Base-by-base conservation (phyloP, 2,329 filamentous ascomycete species). In the Fusarium aywerte region DNA sequence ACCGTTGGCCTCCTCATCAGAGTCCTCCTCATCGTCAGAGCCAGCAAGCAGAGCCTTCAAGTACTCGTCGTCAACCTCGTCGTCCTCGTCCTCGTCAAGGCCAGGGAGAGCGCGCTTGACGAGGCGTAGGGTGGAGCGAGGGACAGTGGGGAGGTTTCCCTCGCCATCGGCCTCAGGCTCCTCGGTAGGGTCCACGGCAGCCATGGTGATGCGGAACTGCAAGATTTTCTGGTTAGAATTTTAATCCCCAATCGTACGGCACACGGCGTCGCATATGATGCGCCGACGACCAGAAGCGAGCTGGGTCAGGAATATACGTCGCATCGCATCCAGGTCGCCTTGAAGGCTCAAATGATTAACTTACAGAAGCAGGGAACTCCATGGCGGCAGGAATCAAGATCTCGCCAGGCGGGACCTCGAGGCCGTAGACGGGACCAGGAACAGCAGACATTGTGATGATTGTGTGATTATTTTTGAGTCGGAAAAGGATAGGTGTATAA, bases 151-250 rank as follows among this genome's bases (percentile, higher is more conserved):
- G 62, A 87, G 80, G 75, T 89, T 88, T 73, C 84, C 85, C 51
- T 86, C 85, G 58, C 85, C 84, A 71, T 90, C 89, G 60, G 84
- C 84, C 78, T 92, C 86, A 33, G 89, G 86, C 73, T 88, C 85
- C 74, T 92, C 92, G 75, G 88, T 93, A 59, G 96, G 96, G 78
- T 99, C 95, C 78, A 99, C 90, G 70, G 96, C 96, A 75, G 96
- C 96, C 96, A 99, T 99, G 75, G 94, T 98, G 77, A 99, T 93
- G 79, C 93, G 93, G 83, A 97, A 96, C 94, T 97, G 75, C 27
- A 38, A 53, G 62, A 52, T 68, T 71, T 66, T 53, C 47, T n/a
- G 43, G 55, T 71, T 43, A 68, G 68, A 55, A 58, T 20, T 39
- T 27, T 40, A 29, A 40, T 29, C 29, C 38, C n/a, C n/a, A 31